Base-by-base conservation (phyloP, 805 yeast genomes). In the Saccharomycopsis selenospora region DNA sequence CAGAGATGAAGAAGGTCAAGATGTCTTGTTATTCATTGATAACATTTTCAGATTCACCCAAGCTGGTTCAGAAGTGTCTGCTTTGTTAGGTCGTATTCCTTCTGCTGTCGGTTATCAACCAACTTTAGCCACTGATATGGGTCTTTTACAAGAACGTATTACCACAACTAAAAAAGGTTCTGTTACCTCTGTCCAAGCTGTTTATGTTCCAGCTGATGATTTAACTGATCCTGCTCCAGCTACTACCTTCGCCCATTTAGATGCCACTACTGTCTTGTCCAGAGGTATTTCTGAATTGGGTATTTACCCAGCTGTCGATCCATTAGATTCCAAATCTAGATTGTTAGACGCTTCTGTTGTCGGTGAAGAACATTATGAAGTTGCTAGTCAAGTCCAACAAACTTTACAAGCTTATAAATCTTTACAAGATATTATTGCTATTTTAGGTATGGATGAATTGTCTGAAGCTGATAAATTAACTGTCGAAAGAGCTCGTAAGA, bases 31-130 rank as follows among this genome's bases (percentile, higher is more conserved):
- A 72, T 91, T 93, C 82, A 86, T 91, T 69, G 99, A 91, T 80
- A 91, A 91, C 90, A 91, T 91, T 85, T 91, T 93, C 95, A 91
- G 99, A 81, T 91, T 91, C 82, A 91, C 99, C 73, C 99, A 91
- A 83, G 99, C 99, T 71, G 99, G 99, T 87, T 93, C 99, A 61
- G 99, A 91, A 80, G 99, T 93, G 71, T 91, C 98, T 71, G 99
- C 99, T 63, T 80, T 91, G 77, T 80, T 91, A 71, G 99, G 99
- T 78, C 96, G 99, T 87, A 91, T 91, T 72, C 99, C 99, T 73
- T 93, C 99, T 62, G 99, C 99, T 65, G 99, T 93, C 88, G 99
- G 99, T 87, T 91, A 91, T 77, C 99, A 91, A 80, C 99, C 99
- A 75, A 91, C 99, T 65, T 82, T 91, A 77, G 96, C 99, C 79